These are phyloP conservation scores for Alternaria alternata DNA, from an alignment of 2,329 filamentous ascomycete genomes.

Conservation along the genomic window DNA sequence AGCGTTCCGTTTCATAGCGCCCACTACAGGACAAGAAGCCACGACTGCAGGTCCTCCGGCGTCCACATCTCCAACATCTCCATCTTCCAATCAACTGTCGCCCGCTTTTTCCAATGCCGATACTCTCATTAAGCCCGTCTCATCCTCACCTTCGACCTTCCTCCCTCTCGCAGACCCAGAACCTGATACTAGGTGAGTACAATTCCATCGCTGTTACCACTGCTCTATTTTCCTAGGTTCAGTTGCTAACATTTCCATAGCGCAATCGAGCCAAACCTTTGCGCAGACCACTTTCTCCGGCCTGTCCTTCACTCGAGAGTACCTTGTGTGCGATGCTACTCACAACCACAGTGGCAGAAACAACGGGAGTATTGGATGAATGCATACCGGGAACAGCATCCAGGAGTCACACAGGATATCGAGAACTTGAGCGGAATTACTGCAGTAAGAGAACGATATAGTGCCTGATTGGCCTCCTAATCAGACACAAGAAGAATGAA, in stretches of 20 bases:
- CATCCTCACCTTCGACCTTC: background rate
- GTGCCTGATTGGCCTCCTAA: background rate
- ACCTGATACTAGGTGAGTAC: background rate
- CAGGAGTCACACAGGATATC: slow-evolving; percentile 19
- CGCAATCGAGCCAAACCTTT: slow-evolving; percentile 21
- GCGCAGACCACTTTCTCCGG: slow-evolving; percentile 31
- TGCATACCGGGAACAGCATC: slow-evolving; percentile 30
- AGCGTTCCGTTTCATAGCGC: slow-evolving; percentile 15
- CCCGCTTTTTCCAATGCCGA: slow-evolving; percentile 6
- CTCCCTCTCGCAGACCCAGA: background rate
- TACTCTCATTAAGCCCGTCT: slow-evolving; percentile 3
- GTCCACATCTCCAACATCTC: background rate
- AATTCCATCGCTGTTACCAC: background rate
- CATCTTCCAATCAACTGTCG: background rate
- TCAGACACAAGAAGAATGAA: background rate
- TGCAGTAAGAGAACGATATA: slow-evolving; percentile 24
- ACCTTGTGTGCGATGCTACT: slow-evolving; percentile 40
- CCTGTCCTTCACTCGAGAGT: slow-evolving; percentile 20
- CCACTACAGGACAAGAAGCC: background rate
- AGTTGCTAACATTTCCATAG: background rate
- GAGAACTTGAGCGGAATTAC: slow-evolving; percentile 31
- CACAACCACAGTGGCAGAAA: slow-evolving; percentile 23
- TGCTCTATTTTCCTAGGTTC: background rate
- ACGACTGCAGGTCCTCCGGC: background rate
- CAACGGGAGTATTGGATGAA: slow-evolving; percentile 25